Conservation (phyloP, 768 basidiomycete species). For the Pisolithus marmoratus region DNA sequence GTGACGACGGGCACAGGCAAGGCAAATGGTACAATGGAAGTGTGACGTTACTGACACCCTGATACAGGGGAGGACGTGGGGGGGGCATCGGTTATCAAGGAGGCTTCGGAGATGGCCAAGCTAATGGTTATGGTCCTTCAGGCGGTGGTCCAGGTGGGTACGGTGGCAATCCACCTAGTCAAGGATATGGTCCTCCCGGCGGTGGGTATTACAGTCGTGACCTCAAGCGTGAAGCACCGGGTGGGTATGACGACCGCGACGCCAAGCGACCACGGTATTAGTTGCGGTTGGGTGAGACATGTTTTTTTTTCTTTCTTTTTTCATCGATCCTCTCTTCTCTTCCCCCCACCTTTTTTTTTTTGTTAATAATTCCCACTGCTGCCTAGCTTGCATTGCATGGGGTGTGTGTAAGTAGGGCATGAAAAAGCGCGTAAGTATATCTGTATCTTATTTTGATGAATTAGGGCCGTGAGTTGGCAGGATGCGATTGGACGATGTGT, state of each 20-base stretch:
- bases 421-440: conserved; percentile 31
- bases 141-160: conserved; percentile 37
- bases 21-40: background rate
- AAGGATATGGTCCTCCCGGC: conserved; percentile 41
- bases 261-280: conserved; percentile 78
- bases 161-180: conserved; percentile 32
- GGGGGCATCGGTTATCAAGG: conserved; percentile 70
- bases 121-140: conserved; percentile 52
- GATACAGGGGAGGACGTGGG: conserved; percentile 53
- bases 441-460: conserved; percentile 25
- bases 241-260: conserved; percentile 80
- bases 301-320: conserved; percentile 17
- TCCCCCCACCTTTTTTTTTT: conserved; percentile 3
- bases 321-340: conserved; percentile 9
- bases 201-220: conserved; percentile 55
- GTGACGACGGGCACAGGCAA: conserved; percentile 50
- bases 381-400: conserved; percentile 23
- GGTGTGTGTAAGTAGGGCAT: conserved; percentile 30
- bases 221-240: conserved; percentile 70
- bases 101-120: conserved; percentile 47
- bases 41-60: conserved; percentile 13
- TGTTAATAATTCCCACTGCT: conserved; percentile 13
- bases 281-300: conserved; percentile 34
- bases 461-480: conserved; percentile 2
- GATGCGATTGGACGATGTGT: background rate